Evolutionary conservation across 345 rosid species (phyloP), one percentile per base, ranked within the genome.

Genomic region (Adansonia digitata): DNA sequence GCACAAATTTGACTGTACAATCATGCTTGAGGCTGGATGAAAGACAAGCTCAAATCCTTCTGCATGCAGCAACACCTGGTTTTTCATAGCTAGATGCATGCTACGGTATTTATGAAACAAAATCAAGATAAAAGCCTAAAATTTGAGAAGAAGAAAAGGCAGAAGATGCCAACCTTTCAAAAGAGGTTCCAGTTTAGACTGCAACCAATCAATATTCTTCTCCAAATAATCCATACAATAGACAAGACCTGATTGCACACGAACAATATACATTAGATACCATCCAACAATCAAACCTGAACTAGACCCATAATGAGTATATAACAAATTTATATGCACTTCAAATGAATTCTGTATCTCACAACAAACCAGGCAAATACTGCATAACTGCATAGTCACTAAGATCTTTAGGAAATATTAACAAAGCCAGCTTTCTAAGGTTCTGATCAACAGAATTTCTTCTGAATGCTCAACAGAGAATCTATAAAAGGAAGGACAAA

Each of bases 161-260:
- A 70, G 45, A 49, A 43, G 22, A 42, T 53, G 69, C 85, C 12
- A 74, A 90, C 98, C 95, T 80, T 96, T 93, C 27, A 91, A 17
- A 62, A 96, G 89, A 82, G 99, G 95, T 81, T 88, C 79, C 83
- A 96, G 77, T 73, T 86, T 93, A 14, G 91, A 82, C 82, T 92
- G 82, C 77, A 96, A 81, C 99, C 99, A 93, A 76, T 90, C 98
- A 34, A 93, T 84, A 82, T 90, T 93, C 86, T 93, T 85, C 88
- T 93, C 97, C 72, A 93, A 79, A 78, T 89, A 61, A 66, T 93
- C 97, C 97, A 89, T 92, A 82, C 97, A 92, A 78, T 92, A 92
- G 5, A 90, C 69, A 55, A 92, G 97, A 71, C 97, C 98, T 92
- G 79, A 64, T 64, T 61, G 63, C 37, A 72, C 2, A 73, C 40